Evolutionary conservation across 371 early-diverging fungal species (phyloP).

Genomic region (Furculomyces boomerangus): DNA sequence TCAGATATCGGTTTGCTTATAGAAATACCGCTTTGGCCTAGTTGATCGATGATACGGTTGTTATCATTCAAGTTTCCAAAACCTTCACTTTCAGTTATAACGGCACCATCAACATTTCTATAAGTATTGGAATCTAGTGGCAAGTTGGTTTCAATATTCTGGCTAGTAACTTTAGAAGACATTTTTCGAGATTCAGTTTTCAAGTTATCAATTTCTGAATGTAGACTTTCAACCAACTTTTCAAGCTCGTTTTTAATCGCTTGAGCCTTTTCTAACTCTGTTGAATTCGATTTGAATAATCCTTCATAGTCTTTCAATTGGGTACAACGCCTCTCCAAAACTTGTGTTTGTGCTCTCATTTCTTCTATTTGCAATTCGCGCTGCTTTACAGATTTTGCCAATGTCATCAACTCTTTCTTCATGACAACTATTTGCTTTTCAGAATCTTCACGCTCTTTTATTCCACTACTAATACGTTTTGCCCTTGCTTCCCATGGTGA

Average conservation of each 20-base stretch:
- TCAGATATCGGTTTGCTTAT: not conserved
- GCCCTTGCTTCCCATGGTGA: not conserved
- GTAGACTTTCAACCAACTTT: slow-evolving; percentile 1
- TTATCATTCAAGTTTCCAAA: not conserved
- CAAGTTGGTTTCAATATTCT: not conserved
- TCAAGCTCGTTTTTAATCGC: not conserved
- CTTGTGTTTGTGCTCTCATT: not conserved
- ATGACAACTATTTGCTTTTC: not conserved
- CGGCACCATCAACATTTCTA: not conserved
- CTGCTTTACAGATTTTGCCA: not conserved
- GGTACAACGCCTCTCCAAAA: not conserved
- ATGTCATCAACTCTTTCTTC: not conserved
- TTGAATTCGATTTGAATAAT: not conserved
- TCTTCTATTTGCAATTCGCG: not conserved
- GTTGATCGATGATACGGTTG: not conserved
- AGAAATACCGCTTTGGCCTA: not conserved
- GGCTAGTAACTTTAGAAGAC: not conserved
- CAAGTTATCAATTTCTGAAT: not conserved
- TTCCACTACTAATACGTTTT: not conserved
- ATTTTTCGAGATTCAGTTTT: not conserved
- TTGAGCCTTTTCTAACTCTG: not conserved
- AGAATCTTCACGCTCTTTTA: not conserved
- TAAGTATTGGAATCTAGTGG: not conserved
- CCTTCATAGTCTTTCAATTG: not conserved
- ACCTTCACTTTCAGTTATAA: not conserved